Percentiles rank a stretch among this genome's conserved stretches.
phyloP scores from a whole-genome alignment of 1,139 yeast genomes.

The Yamadazyma conglobata region DNA sequence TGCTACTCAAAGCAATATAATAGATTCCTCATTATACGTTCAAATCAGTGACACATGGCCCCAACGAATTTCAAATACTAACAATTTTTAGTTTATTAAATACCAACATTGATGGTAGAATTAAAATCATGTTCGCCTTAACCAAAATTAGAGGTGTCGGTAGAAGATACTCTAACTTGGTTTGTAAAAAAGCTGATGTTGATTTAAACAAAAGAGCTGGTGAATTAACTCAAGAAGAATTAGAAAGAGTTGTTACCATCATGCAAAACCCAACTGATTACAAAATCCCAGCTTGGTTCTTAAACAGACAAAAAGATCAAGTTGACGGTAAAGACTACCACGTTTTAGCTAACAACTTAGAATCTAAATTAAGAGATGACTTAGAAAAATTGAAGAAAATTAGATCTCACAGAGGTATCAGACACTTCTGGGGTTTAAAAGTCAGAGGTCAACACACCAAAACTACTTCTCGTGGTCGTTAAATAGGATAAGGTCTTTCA shows the following conservation, averaged over 20 bases:
- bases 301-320: constrained; percentile 98
- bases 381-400: constrained; percentile 99
- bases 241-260: constrained; percentile 98
- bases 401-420: constrained; percentile 99
- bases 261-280: constrained; percentile 99
- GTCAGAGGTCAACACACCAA: constrained; percentile 99
- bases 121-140: constrained; percentile 99
- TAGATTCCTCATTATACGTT: too few relatives aligned
- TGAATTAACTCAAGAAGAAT: constrained; percentile 99
- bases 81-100: constrained; percentile 77
- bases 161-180: constrained; percentile 99
- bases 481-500: constrained; percentile 17
- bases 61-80: constrained; percentile 9
- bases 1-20: too few relatives aligned
- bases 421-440: constrained; percentile 99
- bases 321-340: constrained; percentile 99
- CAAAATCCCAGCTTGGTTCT: constrained; percentile 99
- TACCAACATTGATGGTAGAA: constrained; percentile 99
- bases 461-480: constrained; percentile 95
- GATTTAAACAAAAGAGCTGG: constrained; percentile 99
- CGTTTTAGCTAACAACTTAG: constrained; percentile 97
- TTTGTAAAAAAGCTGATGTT: constrained; percentile 99
- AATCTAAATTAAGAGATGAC: constrained; percentile 99
- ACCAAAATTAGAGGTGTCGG: constrained; percentile 99
- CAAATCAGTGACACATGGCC: not conserved